A percentile compares a stretch with the other conserved stretches of the same genome.
phyloP scores from a whole-genome alignment of 768 basidiomycete genomes.

The Hericium rajendrae region DNA sequence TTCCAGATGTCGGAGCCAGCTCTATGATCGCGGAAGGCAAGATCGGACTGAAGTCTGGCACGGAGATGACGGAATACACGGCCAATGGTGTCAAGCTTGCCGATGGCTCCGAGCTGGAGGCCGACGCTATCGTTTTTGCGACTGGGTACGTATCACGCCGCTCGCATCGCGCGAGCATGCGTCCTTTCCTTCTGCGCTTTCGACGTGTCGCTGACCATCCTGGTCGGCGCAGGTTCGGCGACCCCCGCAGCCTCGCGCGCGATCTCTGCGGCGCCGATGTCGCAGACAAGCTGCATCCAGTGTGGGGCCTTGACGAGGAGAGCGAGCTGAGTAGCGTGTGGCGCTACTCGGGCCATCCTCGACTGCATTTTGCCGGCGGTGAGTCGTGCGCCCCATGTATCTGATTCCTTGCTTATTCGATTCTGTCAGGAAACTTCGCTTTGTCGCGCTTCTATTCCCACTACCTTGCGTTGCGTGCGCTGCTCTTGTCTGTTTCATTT shows the following conservation, averaged over 20 bases:
- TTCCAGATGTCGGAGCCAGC: conserved; percentile 26
- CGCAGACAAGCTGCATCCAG: background rate
- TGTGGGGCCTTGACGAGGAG: conserved; percentile 6
- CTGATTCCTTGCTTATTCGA: background rate
- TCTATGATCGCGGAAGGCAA: conserved; percentile 36
- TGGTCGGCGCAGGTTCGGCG: background rate
- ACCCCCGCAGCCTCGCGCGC: background rate
- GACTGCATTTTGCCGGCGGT: conserved; percentile 1
- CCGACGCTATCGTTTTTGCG: conserved; percentile 21
- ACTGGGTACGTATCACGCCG: conserved; percentile 11
- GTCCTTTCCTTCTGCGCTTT: too few relatives aligned
- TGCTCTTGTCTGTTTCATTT: background rate
- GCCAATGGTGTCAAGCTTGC: conserved; percentile 13
- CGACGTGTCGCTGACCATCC: background rate
- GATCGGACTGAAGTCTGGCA: conserved; percentile 40
- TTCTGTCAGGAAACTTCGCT: background rate
- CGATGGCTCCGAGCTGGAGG: conserved; percentile 16
- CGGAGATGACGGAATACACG: conserved; percentile 20
- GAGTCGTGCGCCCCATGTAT: background rate
- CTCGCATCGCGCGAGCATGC: too few relatives aligned
- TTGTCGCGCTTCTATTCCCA: background rate
- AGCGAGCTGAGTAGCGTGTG: conserved; percentile 1
- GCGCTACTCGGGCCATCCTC: background rate
- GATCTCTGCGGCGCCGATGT: background rate
- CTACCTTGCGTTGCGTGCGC: background rate